phyloP scores from a whole-genome alignment of 352 stramenopile species.

The Phytophthora chlamydospora region DNA sequence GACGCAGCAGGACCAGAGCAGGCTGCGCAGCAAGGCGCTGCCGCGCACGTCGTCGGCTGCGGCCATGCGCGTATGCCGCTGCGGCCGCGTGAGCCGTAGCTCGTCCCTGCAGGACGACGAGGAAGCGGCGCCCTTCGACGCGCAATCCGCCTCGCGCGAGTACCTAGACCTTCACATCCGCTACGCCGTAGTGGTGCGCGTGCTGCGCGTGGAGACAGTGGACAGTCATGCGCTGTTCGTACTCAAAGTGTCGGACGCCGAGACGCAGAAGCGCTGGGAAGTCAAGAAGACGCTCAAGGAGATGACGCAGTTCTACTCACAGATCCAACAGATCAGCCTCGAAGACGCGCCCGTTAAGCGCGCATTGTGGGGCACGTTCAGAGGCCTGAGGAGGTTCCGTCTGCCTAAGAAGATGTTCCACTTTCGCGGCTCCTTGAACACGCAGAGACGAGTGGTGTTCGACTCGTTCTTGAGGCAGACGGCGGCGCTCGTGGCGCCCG shows the following conservation, averaged over 20 bases:
- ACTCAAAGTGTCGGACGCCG: slow-evolving; percentile 55
- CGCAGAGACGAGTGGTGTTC: slow-evolving; percentile 67
- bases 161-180: slow-evolving; percentile 60
- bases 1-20: slow-evolving; percentile 32
- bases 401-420: slow-evolving; percentile 64
- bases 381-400: slow-evolving; percentile 48
- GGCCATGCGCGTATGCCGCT: slow-evolving; percentile 33
- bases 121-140: slow-evolving; percentile 23
- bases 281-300: slow-evolving; percentile 65
- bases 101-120: slow-evolving; percentile 22
- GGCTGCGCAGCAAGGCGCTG: slow-evolving; percentile 18
- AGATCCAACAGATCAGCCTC: slow-evolving; percentile 60
- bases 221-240: slow-evolving; percentile 44
- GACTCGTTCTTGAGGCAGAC: slow-evolving; percentile 76
- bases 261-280: slow-evolving; percentile 66
- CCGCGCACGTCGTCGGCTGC: slow-evolving; percentile 33
- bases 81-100: slow-evolving; percentile 19
- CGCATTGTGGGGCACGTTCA: slow-evolving; percentile 61
- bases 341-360: slow-evolving; percentile 60
- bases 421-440: slow-evolving; percentile 54
- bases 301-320: slow-evolving; percentile 64
- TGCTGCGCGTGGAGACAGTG: slow-evolving; percentile 46
- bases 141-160: slow-evolving; percentile 41
- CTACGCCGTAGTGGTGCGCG: slow-evolving; percentile 49
- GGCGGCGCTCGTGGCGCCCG: slow-evolving; percentile 58